Evolutionary conservation across 257 asterid species (phyloP), one percentile per base, ranked within the genome.

Genomic region (Gentiana straminea): DNA sequence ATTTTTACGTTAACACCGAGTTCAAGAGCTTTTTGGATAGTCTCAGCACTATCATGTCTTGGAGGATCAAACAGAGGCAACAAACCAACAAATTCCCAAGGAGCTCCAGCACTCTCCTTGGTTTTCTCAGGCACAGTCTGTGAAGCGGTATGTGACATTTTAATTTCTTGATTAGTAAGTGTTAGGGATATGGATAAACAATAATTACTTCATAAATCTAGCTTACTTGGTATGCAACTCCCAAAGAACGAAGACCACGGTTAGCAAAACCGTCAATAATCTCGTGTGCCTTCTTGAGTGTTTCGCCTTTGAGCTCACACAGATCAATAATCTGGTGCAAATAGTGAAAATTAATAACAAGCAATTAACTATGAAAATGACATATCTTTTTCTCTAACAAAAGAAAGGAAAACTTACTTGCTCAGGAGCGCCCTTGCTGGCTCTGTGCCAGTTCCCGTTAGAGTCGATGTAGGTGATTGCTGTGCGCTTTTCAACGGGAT

Each of bases 361-460:
- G 47, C n/a, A 38, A 35, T 24, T 3, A 39, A 37, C n/a, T 32
- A 33, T 51, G n/a, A 51, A 2, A 49, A 24, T 0, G 10, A 9
- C 58, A 4, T 37, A 24, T 12, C 15, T n/a, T 54, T 11, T 32
- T 64, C 0, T 11, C 35, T 33, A 33, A 12, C 3, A 36, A 49
- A 33, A 4, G 32, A 41, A n/a, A 13, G 62, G 13, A 33, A 1
- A 0, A 41, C 54, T 67, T 75, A 86, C 97, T 71, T 89, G 94
- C 68, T 89, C 97, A 1, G 95, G 97, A 49, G 97, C 97, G 50
- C 97, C 97, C 74, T 89, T 89, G 86, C 95, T 85, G 62, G 76
- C 65, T 58, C 97, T 70, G 55, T 74, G 81, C 95, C 95, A 89
- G 55, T 89, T 65, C 13, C 85, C 94, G 36, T 70, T 57, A 2